Evolutionary conservation across 2,329 filamentous ascomycete species (phyloP), one percentile per base, ranked within the genome.

Genomic region (Cladosporium sphaerospermum): DNA sequence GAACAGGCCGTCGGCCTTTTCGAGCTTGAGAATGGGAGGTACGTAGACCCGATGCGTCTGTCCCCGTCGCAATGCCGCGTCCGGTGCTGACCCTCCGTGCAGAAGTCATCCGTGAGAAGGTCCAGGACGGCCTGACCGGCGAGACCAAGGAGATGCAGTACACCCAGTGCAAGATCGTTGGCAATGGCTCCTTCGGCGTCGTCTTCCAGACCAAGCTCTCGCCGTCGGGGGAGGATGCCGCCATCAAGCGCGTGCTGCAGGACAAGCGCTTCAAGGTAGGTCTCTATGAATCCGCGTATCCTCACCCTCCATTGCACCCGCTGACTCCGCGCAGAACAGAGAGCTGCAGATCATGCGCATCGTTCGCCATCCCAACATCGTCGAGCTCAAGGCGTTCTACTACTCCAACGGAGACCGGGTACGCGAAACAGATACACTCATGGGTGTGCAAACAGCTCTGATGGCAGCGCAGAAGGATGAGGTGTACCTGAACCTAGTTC

Each of bases 321-420:
- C 44, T 73, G 58, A 73, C 64, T 39, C 50, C 10, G 13, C 42
- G 45, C 70, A 99, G 93, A 99, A 99, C 71, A 90, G 93, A 74
- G 93, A 99, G 72, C 81, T 99, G 63, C 93, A 99, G 73, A 99
- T 99, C 71, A 99, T 99, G 93, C 88, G 93, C 69, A 99, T 99
- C 69, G 93, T 99, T 67, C 85, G 92, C 69, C 93, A 99, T 72
- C 93, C 93, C 53, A 99, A 99, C 75, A 97, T 99, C 66, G 93
- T 99, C 56, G 91, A 97, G 73, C 80, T 99, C 60, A 99, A 99
- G 78, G 93, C 93, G 50, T 99, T 99, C 76, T 99, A 96, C 77
- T 99, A 97, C 76, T 96, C 92, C 64, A 99, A 97, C 70, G 93
- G 93, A 69, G 93, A 99, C 73, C 85, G 93, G 73, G 93, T 99